Evolutionary conservation across 805 yeast genomes (phyloP), one percentile per base, ranked within the genome.

Genomic region (Komagataella mondaviorum): DNA sequence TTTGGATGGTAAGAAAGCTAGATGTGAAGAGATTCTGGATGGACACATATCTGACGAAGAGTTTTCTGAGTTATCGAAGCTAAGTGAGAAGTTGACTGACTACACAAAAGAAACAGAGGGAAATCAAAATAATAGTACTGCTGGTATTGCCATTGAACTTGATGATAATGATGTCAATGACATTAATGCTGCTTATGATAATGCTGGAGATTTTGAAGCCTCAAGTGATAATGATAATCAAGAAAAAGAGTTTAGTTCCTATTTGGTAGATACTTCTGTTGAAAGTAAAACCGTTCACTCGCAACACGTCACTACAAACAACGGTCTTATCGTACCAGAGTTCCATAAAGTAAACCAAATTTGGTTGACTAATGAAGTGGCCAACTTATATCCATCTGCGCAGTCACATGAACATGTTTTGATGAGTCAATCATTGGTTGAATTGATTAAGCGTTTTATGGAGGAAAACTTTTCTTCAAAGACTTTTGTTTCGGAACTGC

Each of bases 81-180:
- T 80, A 49, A 64, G 72, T 30, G 71, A 71, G 45, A 62, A 66
- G 10, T 73, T 85, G 22, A 71, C 78, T 1, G 88, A 82, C 57
- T 79, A 73, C 57, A 64, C 55, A 1, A 24, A 39, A 2, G 58
- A 56, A 16, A 54, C 49, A 20, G 59, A 55, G 2, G 53, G 48
- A 3, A 51, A 52, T 3, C 58, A 48, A 10, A 57, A 48, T 3
- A 78, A 71, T 49, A 61, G 56, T 18, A 68, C 69, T 10, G 73
- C 64, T 12, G 72, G 71, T 6, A 60, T 64, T n/a, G 72, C 75
- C 3, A 71, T 75, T 22, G 66, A 72, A 14, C 69, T 72, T 4
- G 72, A 74, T 20, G 70, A 62, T 12, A 62, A 64, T 3, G 68
- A 60, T 5, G 66, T 20, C 20, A 20, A 60, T 3, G 65, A 59